Evolutionary conservation across 352 stramenopile species (phyloP), one percentile per base, ranked within the genome.

Genomic region (Phytopythium cucurbitacearum): DNA sequence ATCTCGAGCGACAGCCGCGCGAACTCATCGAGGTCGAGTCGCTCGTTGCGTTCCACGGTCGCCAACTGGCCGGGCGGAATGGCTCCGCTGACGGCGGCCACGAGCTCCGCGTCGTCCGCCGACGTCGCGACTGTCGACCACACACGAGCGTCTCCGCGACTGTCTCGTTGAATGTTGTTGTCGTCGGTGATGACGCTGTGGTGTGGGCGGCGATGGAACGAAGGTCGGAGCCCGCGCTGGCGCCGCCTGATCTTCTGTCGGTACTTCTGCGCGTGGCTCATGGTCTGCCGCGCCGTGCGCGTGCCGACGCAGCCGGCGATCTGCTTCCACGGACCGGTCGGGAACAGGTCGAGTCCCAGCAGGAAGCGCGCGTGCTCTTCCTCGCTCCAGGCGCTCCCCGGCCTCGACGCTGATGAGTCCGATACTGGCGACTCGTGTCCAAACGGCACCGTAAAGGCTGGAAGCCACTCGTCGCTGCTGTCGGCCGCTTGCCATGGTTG

Each of bases 241-340:
- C 58, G 61, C 47, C 72, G 72, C 15, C 63, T 61, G 40, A 84
- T 79, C 53, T 73, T 71, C 48, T 84, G 67, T 5, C 73, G 65
- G 57, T 80, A 80, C 50, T 85, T 85, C 36, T 85, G 73, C 5
- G 68, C 71, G 39, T 85, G 71, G n/a, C 67, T 76, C 71, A 83
- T 80, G 7, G 67, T 81, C 52, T 80, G 74, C 6, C 71, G 61
- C 6, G 65, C 55, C n/a, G 76, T 74, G 12, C 69, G 66, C 0
- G 73, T 82, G 40, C 74, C 64, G 0, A 85, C 71, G 36, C 69
- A 65, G 33, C 50, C 54, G 7, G 74, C 67, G 49, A 85, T 79
- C 32, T 63, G 53, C 49, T 73, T 69, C 71, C 74, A 85, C 2
- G 71, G 69, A 1, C 71, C 74, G 0, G 62, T 59, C 5, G 73